Percentiles rank a stretch among this genome's conserved stretches.
Conservation (phyloP, 164 flowering plant species). For the Kingdonia uniflora region DNA sequence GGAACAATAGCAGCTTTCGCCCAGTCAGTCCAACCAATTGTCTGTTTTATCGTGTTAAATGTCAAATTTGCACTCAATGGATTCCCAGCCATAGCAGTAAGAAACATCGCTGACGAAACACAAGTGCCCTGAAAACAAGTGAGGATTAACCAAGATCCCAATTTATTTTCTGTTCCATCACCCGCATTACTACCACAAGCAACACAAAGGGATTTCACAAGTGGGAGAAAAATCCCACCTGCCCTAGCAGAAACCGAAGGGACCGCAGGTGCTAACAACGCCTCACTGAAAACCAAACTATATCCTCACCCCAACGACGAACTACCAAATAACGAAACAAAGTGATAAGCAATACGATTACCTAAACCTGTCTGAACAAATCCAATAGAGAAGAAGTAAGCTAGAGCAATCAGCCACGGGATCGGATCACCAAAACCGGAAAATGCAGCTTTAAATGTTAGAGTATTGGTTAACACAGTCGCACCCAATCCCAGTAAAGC, state of each 20-base stretch:
- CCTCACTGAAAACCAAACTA: not conserved
- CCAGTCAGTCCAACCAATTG: conserved; percentile 91
- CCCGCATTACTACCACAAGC: conserved; percentile 23
- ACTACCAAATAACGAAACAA: not conserved
- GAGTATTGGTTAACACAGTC: not conserved
- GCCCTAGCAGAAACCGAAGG: not conserved
- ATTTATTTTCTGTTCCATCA: conserved; percentile 64
- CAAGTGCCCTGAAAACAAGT: conserved; percentile 90
- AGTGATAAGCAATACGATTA: not conserved
- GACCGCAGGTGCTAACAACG: not conserved
- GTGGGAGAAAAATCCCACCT: not conserved
- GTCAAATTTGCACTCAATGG: conserved; percentile 79
- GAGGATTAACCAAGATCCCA: conserved; percentile 89
- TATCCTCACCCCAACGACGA: not conserved
- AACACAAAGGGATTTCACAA: not conserved
- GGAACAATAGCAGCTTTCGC: conserved; percentile 89
- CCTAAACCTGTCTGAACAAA: conserved; percentile 1
- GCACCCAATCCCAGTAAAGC: not conserved
- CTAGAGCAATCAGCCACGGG: not conserved
- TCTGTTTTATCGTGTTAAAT: conserved; percentile 41
- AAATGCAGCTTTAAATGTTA: not conserved
- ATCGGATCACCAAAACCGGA: not conserved
- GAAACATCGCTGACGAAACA: conserved; percentile 78
- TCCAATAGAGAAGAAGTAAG: conserved; percentile 1
- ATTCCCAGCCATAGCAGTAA: conserved; percentile 95